These are phyloP conservation scores for Falciphora oryzae DNA, from an alignment of 2,329 filamentous ascomycete genomes.

Conservation along the genomic window DNA sequence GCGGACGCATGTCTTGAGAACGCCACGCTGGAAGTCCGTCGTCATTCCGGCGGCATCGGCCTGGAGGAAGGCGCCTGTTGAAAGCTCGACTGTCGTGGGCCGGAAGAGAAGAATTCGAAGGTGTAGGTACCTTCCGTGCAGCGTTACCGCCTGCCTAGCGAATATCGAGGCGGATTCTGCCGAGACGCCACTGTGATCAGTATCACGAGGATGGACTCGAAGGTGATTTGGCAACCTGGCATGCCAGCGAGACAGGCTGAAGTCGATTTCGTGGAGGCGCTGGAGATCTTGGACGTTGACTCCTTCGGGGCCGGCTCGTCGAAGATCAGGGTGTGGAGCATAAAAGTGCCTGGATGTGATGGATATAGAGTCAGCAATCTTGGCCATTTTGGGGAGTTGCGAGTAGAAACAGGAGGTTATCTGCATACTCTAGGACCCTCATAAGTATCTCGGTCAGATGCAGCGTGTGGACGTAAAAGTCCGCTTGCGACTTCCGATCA, in stretches of 20 bases:
- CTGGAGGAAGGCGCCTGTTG: slow-evolving; percentile 2
- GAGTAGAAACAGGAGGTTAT: neutral
- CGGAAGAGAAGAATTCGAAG: slow-evolving; percentile 10
- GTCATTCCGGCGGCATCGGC: slow-evolving; percentile 2
- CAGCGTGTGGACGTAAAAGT: slow-evolving; percentile 7
- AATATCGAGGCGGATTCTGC: neutral
- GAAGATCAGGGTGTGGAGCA: neutral
- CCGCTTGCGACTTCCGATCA: neutral
- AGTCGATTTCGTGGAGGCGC: slow-evolving; percentile 7
- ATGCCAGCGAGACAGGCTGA: slow-evolving; percentile 4
- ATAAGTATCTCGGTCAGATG: slow-evolving; percentile 6
- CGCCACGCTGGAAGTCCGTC: slow-evolving; percentile 7
- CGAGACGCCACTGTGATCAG: neutral
- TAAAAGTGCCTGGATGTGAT: slow-evolving; percentile 4
- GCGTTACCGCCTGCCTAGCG: neutral
- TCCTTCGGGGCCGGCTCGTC: neutral
- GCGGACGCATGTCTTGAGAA: slow-evolving; percentile 1
- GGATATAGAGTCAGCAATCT: neutral
- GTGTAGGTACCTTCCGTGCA: slow-evolving; percentile 6
- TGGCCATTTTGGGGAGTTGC: neutral
- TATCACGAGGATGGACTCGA: neutral
- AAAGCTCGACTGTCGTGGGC: slow-evolving; percentile 6
- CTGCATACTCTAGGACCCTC: slow-evolving; percentile 4
- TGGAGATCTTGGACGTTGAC: slow-evolving; percentile 2
- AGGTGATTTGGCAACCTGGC: slow-evolving; percentile 2